A percentile compares a stretch with the other conserved stretches of the same genome.
Evolutionary conservation across 805 yeast genomes (phyloP).

Genomic region (Pichia paraexigua): DNA sequence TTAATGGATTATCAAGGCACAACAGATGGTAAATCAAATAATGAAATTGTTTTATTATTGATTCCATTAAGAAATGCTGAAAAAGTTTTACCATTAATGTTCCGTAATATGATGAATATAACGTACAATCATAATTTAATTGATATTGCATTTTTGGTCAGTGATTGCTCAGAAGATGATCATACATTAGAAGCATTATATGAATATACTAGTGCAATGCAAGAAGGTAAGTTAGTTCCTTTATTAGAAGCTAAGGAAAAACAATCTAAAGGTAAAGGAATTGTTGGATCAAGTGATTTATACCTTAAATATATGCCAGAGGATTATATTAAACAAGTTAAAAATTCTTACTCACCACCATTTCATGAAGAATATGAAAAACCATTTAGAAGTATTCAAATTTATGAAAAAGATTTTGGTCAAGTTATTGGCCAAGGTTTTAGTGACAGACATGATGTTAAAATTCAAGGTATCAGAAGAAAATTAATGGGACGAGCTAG

Average conservation of each 20-base stretch:
- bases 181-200: conserved; percentile 56
- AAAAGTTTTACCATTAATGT: conserved; percentile 70
- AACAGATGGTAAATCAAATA: conserved; percentile 37
- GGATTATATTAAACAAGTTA: conserved; percentile 47
- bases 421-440: conserved; percentile 82
- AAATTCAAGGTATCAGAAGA: conserved; percentile 77
- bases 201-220: conserved; percentile 59
- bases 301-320: conserved; percentile 63
- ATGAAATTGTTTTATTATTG: conserved; percentile 60
- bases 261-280: conserved; percentile 26
- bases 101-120: conserved; percentile 76
- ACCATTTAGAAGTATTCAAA: conserved; percentile 73
- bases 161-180: conserved; percentile 68
- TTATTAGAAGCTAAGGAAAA: conserved; percentile 38
- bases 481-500: conserved; percentile 83
- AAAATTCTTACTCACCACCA: conserved; percentile 56
- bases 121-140: conserved; percentile 76
- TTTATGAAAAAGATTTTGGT: conserved; percentile 77
- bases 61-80: conserved; percentile 79
- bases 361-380: conserved; percentile 52
- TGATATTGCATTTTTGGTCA: conserved; percentile 72
- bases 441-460: conserved; percentile 75
- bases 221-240: conserved; percentile 55
- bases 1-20: conserved; percentile 49
- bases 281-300: conserved; percentile 51